A percentile compares a stretch with the other conserved stretches of the same genome.
Conservation (phyloP, 2,329 filamentous ascomycete species). For the Ophiosphaerella korrae region DNA sequence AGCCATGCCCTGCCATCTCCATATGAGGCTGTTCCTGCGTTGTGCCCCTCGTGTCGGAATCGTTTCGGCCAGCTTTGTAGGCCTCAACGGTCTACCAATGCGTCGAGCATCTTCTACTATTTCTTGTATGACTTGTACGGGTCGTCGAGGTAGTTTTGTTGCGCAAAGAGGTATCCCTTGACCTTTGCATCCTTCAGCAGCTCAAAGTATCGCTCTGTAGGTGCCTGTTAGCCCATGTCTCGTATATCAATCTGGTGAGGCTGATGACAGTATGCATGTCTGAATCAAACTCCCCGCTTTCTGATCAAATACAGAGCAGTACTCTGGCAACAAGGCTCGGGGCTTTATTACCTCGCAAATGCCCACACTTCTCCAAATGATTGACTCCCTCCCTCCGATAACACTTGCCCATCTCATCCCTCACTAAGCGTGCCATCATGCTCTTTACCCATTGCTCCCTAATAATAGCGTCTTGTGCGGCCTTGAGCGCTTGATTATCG, state of each 20-base stretch:
- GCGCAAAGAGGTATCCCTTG: conserved; percentile 78
- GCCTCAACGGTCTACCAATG: neutral
- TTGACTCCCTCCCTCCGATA: conserved; percentile 85
- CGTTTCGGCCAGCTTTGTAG: neutral
- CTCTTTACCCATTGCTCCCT: conserved; percentile 87
- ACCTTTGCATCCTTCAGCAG: conserved; percentile 77
- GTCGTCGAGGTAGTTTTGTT: conserved; percentile 71
- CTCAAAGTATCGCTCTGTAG: conserved; percentile 76
- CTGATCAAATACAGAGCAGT: too few species aligned
- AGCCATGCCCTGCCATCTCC: neutral
- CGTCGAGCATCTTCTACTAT: conserved; percentile 9
- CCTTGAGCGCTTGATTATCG: conserved; percentile 79
- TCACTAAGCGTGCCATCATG: conserved; percentile 85
- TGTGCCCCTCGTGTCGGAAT: neutral
- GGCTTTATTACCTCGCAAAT: conserved; percentile 68
- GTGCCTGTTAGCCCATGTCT: conserved; percentile 26
- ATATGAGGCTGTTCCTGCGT: neutral
- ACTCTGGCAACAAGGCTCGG: neutral
- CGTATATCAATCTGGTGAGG: neutral
- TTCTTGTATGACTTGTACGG: conserved; percentile 50
- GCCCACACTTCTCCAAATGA: conserved; percentile 85
- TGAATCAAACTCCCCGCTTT: too few species aligned
- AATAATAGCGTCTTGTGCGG: conserved; percentile 80
- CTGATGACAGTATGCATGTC: neutral
- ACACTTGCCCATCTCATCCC: conserved; percentile 84